These are phyloP conservation scores for Capronia epimyces DNA, from an alignment of 2,329 filamentous ascomycete species.

Conservation along the genomic window DNA sequence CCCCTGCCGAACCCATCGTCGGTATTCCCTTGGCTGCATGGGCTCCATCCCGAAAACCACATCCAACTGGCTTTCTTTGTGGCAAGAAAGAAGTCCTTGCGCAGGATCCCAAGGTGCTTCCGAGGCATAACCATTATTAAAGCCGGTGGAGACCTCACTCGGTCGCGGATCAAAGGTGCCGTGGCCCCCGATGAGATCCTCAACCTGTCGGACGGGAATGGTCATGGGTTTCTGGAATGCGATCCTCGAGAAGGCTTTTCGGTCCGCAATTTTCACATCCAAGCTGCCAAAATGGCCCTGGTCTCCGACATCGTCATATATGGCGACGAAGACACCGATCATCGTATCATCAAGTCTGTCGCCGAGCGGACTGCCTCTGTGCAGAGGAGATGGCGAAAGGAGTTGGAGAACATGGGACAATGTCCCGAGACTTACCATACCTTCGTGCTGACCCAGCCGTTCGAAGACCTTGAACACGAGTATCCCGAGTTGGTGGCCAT, in stretches of 20 bases:
- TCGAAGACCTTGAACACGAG: constrained; percentile 61
- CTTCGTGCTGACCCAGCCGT: constrained; percentile 63
- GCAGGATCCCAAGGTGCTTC: constrained; percentile 68
- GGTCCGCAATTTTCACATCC: constrained; percentile 95
- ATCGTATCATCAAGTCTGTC: constrained; percentile 60
- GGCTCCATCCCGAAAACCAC: constrained; percentile 80
- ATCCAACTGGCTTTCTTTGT: constrained; percentile 87
- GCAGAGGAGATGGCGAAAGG: constrained; percentile 67
- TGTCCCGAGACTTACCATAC: constrained; percentile 70
- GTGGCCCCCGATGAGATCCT: constrained; percentile 77
- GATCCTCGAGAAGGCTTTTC: constrained; percentile 90
- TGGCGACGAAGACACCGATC: constrained; percentile 61
- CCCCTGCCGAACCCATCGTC: constrained; percentile 76
- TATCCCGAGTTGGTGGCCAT: constrained; percentile 68
- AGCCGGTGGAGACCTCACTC: constrained; percentile 70
- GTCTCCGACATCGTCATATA: constrained; percentile 93
- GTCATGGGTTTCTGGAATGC: constrained; percentile 66
- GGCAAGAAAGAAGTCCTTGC: constrained; percentile 64
- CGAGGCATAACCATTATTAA: constrained; percentile 83
- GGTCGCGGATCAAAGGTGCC: constrained; percentile 77
- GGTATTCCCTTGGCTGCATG: constrained; percentile 96
- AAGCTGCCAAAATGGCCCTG: constrained; percentile 78
- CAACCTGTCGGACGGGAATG: constrained; percentile 43
- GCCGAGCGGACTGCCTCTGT: constrained; percentile 64
- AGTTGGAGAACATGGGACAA: constrained; percentile 53